Percentiles rank a stretch among this genome's conserved stretches.
Conservation (phyloP, 306 rosid genomes). For the Neltuma alba region DNA sequence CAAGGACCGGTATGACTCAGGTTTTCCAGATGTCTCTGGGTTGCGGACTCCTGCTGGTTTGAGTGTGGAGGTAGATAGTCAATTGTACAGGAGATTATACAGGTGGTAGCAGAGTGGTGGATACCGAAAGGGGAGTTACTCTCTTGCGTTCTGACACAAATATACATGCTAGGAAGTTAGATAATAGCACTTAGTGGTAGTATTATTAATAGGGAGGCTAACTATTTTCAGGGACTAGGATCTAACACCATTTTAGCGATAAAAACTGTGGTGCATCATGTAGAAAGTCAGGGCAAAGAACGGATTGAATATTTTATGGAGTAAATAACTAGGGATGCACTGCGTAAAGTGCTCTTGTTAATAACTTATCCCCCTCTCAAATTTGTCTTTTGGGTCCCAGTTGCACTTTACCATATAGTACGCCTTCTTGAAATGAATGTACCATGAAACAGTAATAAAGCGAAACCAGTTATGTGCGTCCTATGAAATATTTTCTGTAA, state of each 20-base stretch:
- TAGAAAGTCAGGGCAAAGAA: constrained; percentile 61
- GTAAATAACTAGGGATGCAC: constrained; percentile 42
- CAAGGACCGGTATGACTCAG: constrained; percentile 54
- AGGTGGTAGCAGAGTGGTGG: constrained; percentile 31
- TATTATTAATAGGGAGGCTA: constrained; percentile 51
- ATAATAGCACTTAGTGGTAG: constrained; percentile 46
- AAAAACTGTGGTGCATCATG: constrained; percentile 46
- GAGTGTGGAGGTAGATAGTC: constrained; percentile 17
- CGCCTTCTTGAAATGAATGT: background rate
- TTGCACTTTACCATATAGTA: background rate
- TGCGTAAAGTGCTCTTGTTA: constrained; percentile 33
- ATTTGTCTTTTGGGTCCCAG: background rate
- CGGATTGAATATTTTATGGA: constrained; percentile 43
- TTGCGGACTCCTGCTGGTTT: constrained; percentile 30
- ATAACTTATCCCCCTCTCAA: constrained; percentile 1
- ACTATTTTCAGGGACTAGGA: constrained; percentile 63
- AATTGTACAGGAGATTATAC: constrained; percentile 26
- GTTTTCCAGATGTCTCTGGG: constrained; percentile 40
- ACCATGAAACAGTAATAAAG: background rate
- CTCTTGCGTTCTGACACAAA: constrained; percentile 60
- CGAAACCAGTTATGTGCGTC: background rate
- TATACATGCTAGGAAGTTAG: constrained; percentile 57
- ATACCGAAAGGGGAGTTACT: constrained; percentile 40
- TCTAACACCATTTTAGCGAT: constrained; percentile 49
- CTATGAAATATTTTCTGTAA: background rate